phyloP scores from a whole-genome alignment of 331 rosid species.

The Rosa hybrid region DNA sequence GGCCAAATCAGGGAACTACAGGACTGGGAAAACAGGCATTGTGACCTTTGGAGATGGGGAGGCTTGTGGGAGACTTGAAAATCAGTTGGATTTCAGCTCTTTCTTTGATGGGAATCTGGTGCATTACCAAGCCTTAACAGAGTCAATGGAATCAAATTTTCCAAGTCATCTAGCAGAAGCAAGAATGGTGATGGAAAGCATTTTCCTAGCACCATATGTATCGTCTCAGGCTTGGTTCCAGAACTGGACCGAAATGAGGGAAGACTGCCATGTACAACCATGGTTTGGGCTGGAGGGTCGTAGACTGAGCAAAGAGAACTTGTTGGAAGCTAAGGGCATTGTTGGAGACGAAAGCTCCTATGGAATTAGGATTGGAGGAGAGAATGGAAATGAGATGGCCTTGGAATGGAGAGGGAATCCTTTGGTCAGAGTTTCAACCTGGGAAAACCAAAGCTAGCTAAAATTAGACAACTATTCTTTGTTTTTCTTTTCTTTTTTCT shows the following conservation, averaged over 20 bases:
- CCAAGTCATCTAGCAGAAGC: conserved; percentile 46
- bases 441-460: conserved; percentile 40
- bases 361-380: conserved; percentile 39
- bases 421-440: conserved; percentile 48
- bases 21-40: conserved; percentile 34
- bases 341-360: conserved; percentile 44
- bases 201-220: conserved; percentile 52
- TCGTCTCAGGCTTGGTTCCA: conserved; percentile 46
- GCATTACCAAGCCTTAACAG: conserved; percentile 55
- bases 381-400: conserved; percentile 41
- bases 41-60: conserved; percentile 57
- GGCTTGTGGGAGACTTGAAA: conserved; percentile 36
- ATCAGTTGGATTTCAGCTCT: conserved; percentile 37
- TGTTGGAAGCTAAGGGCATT: conserved; percentile 48
- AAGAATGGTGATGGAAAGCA: conserved; percentile 43
- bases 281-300: conserved; percentile 34
- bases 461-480: too few relatives aligned
- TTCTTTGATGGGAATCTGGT: conserved; percentile 47
- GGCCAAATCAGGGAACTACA: conserved; percentile 11
- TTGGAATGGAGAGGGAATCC: conserved; percentile 51
- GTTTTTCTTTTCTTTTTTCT: too few relatives aligned
- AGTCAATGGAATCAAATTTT: conserved; percentile 46
- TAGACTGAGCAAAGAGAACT: conserved; percentile 38
- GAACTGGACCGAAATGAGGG: conserved; percentile 46
- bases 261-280: neutral